Percentiles rank a stretch among this genome's conserved stretches.
These are phyloP conservation scores for Apostasia shenzhenica DNA, from an alignment of 106 monocot genomes.

Conservation along the genomic window DNA sequence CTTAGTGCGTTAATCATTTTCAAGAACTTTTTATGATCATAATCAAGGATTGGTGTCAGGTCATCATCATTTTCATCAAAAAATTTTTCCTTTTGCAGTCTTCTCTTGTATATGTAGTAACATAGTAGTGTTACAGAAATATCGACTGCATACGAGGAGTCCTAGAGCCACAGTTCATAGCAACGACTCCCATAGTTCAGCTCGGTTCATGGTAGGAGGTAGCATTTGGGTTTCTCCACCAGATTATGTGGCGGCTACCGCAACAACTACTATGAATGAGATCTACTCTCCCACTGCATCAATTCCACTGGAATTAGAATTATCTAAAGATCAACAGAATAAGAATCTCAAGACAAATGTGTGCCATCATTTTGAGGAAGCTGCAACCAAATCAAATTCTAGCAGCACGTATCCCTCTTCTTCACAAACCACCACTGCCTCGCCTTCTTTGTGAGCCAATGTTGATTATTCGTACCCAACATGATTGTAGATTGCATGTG, in stretches of 20 bases:
- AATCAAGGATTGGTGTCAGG: too few relatives aligned
- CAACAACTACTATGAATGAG: constrained; percentile 1
- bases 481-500: too few relatives aligned
- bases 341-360: not conserved
- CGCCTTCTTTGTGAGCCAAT: not conserved
- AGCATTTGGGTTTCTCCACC: constrained; percentile 35
- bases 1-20: too few relatives aligned
- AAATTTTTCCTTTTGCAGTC: too few relatives aligned
- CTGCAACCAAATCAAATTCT: constrained; percentile 7
- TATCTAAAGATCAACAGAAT: not conserved
- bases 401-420: constrained; percentile 5
- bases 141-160: constrained; percentile 27
- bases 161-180: not conserved
- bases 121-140: constrained; percentile 22
- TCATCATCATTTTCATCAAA: too few relatives aligned
- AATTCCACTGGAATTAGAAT: constrained; percentile 4
- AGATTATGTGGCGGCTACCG: constrained; percentile 11
- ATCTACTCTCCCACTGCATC: constrained; percentile 21
- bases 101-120: too few relatives aligned
- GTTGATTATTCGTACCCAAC: too few relatives aligned
- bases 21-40: too few relatives aligned
- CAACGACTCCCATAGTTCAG: constrained; percentile 1
- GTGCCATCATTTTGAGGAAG: not conserved
- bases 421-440: constrained; percentile 13
- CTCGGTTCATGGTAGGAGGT: constrained; percentile 24